Percentiles rank a stretch among this genome's conserved stretches.
phyloP scores from a whole-genome alignment of 2,329 filamentous ascomycete species.

The Colletotrichum viniferum region DNA sequence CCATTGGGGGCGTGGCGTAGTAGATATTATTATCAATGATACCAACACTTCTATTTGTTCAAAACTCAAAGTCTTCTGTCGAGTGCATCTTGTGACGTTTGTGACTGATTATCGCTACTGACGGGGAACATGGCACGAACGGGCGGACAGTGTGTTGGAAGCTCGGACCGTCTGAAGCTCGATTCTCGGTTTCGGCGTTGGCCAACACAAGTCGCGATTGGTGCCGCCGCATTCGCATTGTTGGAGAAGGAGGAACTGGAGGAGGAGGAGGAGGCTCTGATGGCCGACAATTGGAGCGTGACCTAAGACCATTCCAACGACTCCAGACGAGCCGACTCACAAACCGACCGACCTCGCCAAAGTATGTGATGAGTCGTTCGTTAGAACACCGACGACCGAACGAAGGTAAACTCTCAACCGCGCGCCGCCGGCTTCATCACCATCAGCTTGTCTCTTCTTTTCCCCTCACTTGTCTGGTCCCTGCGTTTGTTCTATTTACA shows the following conservation, averaged over 20 bases:
- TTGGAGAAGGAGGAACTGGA: neutral
- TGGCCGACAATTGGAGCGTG: neutral
- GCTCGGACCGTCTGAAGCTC: neutral
- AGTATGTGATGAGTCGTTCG: neutral
- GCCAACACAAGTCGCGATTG: neutral
- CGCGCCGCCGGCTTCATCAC: neutral
- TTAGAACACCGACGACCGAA: neutral
- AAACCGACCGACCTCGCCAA: neutral
- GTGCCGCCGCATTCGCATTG: neutral
- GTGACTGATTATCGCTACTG: neutral
- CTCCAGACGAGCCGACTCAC: neutral
- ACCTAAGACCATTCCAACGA: neutral
- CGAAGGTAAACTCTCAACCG: neutral
- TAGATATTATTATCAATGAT: slow-evolving; percentile 13
- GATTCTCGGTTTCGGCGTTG: neutral
- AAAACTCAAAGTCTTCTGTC: neutral
- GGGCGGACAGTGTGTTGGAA: neutral
- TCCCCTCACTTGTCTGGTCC: neutral
- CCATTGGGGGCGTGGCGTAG: neutral
- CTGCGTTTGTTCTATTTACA: neutral
- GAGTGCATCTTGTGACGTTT: neutral
- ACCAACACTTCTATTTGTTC: slow-evolving; percentile 17
- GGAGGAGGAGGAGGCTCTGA: neutral
- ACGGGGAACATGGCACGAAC: neutral
- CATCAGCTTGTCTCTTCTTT: neutral